A percentile compares a stretch with the other conserved stretches of the same genome.
Conservation (phyloP, 2,329 filamentous ascomycete species). For the Aspergillus awamori region DNA sequence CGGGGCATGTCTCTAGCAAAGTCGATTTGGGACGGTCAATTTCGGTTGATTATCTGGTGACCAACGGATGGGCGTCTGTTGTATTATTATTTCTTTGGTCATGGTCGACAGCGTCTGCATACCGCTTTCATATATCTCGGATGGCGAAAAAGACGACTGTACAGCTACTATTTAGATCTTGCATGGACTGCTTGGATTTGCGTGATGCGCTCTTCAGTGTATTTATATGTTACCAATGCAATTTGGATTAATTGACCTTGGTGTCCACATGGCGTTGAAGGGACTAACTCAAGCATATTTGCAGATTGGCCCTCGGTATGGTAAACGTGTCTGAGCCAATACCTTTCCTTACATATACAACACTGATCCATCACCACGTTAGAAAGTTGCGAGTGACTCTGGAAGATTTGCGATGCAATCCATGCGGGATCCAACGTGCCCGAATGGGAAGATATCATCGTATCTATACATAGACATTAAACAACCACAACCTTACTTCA, state of each 20-base stretch:
- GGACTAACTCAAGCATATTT: background rate
- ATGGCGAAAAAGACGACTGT: slow-evolving; percentile 2
- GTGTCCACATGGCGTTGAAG: background rate
- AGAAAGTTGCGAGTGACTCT: background rate
- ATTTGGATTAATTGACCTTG: slow-evolving; percentile 1
- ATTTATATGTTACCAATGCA: slow-evolving; percentile 39
- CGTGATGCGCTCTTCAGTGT: slow-evolving; percentile 35
- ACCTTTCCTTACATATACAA: background rate
- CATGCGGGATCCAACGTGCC: background rate
- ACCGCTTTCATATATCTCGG: slow-evolving; percentile 8
- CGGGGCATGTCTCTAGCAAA: background rate
- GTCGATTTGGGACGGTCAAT: background rate
- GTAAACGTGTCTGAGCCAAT: background rate
- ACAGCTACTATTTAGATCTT: slow-evolving; percentile 11
- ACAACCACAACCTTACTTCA: background rate
- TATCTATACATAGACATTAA: background rate
- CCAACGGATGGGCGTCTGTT: slow-evolving; percentile 22
- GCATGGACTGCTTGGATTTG: slow-evolving; percentile 22
- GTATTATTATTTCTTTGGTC: slow-evolving; percentile 22
- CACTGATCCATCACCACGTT: background rate
- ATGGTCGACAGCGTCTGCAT: slow-evolving; percentile 16
- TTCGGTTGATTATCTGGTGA: slow-evolving; percentile 9
- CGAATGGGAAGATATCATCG: background rate
- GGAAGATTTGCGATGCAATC: slow-evolving; percentile 2
- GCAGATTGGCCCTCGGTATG: background rate